Evolutionary conservation across 225 moss, liverwort and hornwort species (phyloP), one percentile per base, ranked within the genome.

Genomic region (Polytrichum commune): DNA sequence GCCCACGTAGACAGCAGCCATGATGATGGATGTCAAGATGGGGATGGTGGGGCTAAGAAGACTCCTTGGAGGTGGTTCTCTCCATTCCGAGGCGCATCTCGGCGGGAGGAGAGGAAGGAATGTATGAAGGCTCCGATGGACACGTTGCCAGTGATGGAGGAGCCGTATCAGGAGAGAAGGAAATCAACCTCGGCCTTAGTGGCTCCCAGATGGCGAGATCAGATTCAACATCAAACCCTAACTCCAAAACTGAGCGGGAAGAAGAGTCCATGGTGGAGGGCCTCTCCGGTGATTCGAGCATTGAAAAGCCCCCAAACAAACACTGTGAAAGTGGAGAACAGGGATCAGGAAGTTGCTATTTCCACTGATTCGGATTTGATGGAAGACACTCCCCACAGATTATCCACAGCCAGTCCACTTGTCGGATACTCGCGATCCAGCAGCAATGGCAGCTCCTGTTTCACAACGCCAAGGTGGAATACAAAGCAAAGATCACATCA

Each of bases 371-470:
- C 83, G 4, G 83, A 83, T 25, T 53, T 80, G 13, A 75, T 76
- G 78, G 86, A 86, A 5, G 86, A 86, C 24, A 86, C 83, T 7
- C 86, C 80, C 1, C 80, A 66, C 63, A 71, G 86, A 55, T 76
- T 80, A 32, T 86, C 86, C 1, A 80, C 83, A 0, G 80, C 83
- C 7, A 86, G 86, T 63, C 86, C 86, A 9, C 80, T 80, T 70
- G 83, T 86, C 57, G 86, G 86, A 1, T 86, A 78, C 69, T 86
- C 83, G 1, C 78, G 83, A 55, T 86, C 86, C 18, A 86, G 86
- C 55, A 86, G 86, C 66, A 86, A 86, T 30, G 83, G 80, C 1
- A 86, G 86, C 76, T 86, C 86, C 10, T 86, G 86, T 63, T 86
- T 86, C 76, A 83, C 86, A 27, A 86, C 86, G 7, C 86, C 83